Percentiles rank a stretch among this genome's conserved stretches.
Conservation (phyloP, 495 filamentous ascomycete species). For the Clavariopsis aquatica region DNA sequence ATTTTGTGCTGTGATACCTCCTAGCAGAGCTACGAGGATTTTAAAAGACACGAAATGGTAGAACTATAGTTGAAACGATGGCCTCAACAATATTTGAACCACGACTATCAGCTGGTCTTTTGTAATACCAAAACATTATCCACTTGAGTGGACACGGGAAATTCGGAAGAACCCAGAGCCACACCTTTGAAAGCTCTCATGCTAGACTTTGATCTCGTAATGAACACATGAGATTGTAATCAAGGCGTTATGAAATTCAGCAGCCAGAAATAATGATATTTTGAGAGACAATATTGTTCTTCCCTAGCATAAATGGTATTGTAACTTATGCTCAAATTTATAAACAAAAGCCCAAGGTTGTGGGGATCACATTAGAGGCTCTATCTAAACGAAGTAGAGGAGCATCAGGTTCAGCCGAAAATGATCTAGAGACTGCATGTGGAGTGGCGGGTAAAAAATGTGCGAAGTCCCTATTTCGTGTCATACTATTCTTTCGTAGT, state of each 20-base stretch:
- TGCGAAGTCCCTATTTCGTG: neutral
- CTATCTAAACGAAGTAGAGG: conserved; percentile 1
- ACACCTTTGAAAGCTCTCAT: conserved; percentile 22
- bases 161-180: conserved; percentile 12
- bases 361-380: neutral
- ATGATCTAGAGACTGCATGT: neutral
- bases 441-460: neutral
- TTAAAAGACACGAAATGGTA: conserved; percentile 23
- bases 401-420: neutral
- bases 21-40: conserved; percentile 9
- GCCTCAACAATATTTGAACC: conserved; percentile 10
- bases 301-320: conserved; percentile 11
- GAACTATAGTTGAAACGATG: conserved; percentile 9
- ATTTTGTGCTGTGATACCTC: conserved; percentile 26
- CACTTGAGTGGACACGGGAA: conserved; percentile 29
- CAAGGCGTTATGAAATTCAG: conserved; percentile 3
- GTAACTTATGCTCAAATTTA: neutral
- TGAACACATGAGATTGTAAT: conserved; percentile 4
- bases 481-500: neutral
- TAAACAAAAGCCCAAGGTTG: neutral
- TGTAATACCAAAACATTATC: conserved; percentile 18
- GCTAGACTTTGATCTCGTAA: conserved; percentile 9
- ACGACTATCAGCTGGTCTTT: conserved; percentile 13
- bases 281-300: neutral
- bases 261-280: conserved; percentile 2